Base-by-base conservation (phyloP, 805 yeast genomes). In the Myxozyma udenii region DNA sequence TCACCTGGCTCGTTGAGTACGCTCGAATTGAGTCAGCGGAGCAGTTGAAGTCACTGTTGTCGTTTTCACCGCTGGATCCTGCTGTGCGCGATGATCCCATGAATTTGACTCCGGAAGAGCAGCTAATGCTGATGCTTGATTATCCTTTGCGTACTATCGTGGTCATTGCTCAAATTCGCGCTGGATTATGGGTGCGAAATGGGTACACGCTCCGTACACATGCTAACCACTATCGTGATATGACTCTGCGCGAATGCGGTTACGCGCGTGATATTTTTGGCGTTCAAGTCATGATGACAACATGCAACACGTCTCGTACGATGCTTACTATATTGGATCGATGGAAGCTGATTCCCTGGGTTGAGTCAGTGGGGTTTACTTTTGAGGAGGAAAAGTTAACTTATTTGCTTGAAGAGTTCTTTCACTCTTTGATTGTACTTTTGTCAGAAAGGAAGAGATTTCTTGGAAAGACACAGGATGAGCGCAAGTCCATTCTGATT, bases 171-270 rank as follows among this genome's bases (percentile, higher is more conserved):
- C 97, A 93, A 62, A 85, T 91, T 6, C 84, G 87, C 54, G 81
- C 85, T 0, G 96, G 96, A 0, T 78, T 85, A 50, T 91, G 98
- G 98, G 96, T 91, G 0, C 78, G 98, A 62, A 91, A 91, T 68
- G 98, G 98, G 0, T 77, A 80, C 52, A 84, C 90, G 37, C 81
- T 88, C 3, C 75, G 85, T 37, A 81, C 83, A 23, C 98, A 91
- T 64, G 75, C 85, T 57, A 84, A 82, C 60, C 81, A 89, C 50
- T 91, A 91, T 66, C 78, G 85, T 36, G 83, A 80, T 52, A 78
- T 89, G 11, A 85, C 88, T 3, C 74, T 90, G 44, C 74, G 97
- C 48, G 97, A 90, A 57, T 79, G 80, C 54, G 95, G 96, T 0
- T 90, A 77, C 64, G 74, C 81, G 61, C 76, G 95, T 60, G 98